These are phyloP conservation scores for Stylonectria norvegica DNA, from an alignment of 2,329 filamentous ascomycete species.

Conservation along the genomic window DNA sequence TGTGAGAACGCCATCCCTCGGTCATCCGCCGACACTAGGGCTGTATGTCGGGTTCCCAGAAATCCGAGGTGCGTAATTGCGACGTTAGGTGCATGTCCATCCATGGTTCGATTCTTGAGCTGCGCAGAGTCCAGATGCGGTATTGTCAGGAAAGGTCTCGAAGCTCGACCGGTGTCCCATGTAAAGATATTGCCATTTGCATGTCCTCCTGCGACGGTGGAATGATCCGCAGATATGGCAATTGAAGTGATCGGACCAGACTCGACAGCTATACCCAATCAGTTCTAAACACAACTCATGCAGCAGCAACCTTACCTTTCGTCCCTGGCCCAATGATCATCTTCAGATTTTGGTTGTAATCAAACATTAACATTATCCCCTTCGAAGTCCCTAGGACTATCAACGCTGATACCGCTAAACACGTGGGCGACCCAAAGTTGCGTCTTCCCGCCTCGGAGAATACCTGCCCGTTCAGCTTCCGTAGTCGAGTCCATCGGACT, in stretches of 20 bases:
- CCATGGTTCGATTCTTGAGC: slow-evolving; percentile 61
- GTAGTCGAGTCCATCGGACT: slow-evolving; percentile 90
- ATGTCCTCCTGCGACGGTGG: slow-evolving; percentile 87
- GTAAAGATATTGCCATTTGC: slow-evolving; percentile 90
- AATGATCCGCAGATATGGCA: slow-evolving; percentile 89
- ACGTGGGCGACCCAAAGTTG: slow-evolving; percentile 89
- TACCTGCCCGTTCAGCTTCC: slow-evolving; percentile 81
- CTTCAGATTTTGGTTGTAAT: slow-evolving; percentile 94
- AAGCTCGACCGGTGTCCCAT: slow-evolving; percentile 84
- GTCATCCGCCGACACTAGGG: slow-evolving; percentile 91
- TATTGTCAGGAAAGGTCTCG: slow-evolving; percentile 85
- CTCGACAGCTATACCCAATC: slow-evolving; percentile 66
- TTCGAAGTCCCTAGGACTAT: slow-evolving; percentile 93
- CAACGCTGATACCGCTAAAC: slow-evolving; percentile 79
- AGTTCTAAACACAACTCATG: slow-evolving; percentile 18
- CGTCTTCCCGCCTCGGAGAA: slow-evolving; percentile 91
- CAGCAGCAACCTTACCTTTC: slow-evolving; percentile 58
- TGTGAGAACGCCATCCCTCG: slow-evolving; percentile 98
- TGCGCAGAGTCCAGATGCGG: slow-evolving; percentile 68
- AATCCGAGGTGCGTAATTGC: slow-evolving; percentile 91
- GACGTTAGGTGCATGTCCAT: slow-evolving; percentile 78
- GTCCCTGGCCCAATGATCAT: slow-evolving; percentile 91
- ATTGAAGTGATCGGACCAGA: slow-evolving; percentile 83
- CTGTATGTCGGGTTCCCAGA: slow-evolving; percentile 87
- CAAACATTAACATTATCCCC: slow-evolving; percentile 91